Percentiles rank a stretch among this genome's conserved stretches.
Evolutionary conservation across 2,329 filamentous ascomycete species (phyloP).

Genomic region (Aureobasidium sp.): DNA sequence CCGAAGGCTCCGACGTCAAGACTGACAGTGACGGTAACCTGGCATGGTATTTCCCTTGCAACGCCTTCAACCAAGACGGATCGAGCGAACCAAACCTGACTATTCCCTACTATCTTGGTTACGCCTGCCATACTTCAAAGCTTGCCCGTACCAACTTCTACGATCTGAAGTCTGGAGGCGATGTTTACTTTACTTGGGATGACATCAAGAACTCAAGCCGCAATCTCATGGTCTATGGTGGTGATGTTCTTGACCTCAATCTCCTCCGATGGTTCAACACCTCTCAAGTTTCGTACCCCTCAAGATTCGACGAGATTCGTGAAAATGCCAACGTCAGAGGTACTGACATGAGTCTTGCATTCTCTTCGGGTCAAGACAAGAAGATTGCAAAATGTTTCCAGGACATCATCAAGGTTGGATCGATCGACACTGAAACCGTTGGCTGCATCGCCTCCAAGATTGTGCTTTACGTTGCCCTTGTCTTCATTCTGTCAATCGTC

Average conservation of each 20-base stretch:
- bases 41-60: slow-evolving; percentile 97
- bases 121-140: slow-evolving; percentile 75
- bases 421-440: slow-evolving; percentile 89
- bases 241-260: slow-evolving; percentile 83
- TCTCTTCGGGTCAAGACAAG: slow-evolving; percentile 73
- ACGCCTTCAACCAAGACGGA: slow-evolving; percentile 85
- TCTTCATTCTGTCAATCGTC: slow-evolving; percentile 88
- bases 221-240: slow-evolving; percentile 90
- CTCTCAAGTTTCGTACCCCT: slow-evolving; percentile 65
- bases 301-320: slow-evolving; percentile 71
- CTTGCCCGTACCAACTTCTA: slow-evolving; percentile 69
- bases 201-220: slow-evolving; percentile 83
- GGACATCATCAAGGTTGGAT: slow-evolving; percentile 92
- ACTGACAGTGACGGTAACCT: slow-evolving; percentile 65
- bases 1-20: slow-evolving; percentile 66
- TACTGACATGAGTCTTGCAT: slow-evolving; percentile 79
- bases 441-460: slow-evolving; percentile 97
- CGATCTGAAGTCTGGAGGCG: slow-evolving; percentile 58
- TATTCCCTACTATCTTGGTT: slow-evolving; percentile 69
- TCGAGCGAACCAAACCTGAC: slow-evolving; percentile 69
- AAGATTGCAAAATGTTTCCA: slow-evolving; percentile 77
- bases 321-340: slow-evolving; percentile 65
- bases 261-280: slow-evolving; percentile 86
- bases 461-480: slow-evolving; percentile 86
- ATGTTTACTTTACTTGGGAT: slow-evolving; percentile 95